Conservation (phyloP, 768 basidiomycete species). For the Scleroderma citrinum region DNA sequence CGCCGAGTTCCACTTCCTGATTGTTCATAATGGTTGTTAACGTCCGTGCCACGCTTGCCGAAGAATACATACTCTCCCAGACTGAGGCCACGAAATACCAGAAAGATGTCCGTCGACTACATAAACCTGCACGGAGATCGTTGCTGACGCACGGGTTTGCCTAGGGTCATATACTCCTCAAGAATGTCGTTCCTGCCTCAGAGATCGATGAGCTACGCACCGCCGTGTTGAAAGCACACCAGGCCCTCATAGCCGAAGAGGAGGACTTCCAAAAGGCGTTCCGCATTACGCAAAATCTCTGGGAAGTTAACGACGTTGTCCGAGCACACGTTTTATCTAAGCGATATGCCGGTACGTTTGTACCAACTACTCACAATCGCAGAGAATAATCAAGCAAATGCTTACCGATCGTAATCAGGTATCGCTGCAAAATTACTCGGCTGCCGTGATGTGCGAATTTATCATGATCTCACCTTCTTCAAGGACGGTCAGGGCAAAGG, state of each 20-base stretch:
- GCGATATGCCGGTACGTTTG: constrained; percentile 1
- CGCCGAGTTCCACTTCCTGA: not conserved
- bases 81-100: not conserved
- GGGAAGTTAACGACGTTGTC: constrained; percentile 5
- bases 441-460: constrained; percentile 6
- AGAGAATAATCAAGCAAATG: not conserved
- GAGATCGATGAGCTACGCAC: constrained; percentile 2
- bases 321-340: constrained; percentile 5
- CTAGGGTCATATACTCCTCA: constrained; percentile 1
- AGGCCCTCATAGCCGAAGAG: not conserved
- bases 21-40: not conserved
- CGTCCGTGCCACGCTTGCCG: not conserved
- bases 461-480: constrained; percentile 7
- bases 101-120: not conserved
- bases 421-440: constrained; percentile 6
- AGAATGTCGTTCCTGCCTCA: not conserved
- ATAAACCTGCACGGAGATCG: not conserved
- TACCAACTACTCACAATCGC: not conserved
- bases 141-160: not conserved
- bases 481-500: constrained; percentile 5
- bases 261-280: constrained; percentile 6
- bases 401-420: not conserved
- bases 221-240: constrained; percentile 1
- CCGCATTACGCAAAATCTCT: constrained; percentile 4
- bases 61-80: not conserved